These are phyloP conservation scores for Codiaeum variegatum DNA, from an alignment of 441 rosid genomes.

Conservation along the genomic window DNA sequence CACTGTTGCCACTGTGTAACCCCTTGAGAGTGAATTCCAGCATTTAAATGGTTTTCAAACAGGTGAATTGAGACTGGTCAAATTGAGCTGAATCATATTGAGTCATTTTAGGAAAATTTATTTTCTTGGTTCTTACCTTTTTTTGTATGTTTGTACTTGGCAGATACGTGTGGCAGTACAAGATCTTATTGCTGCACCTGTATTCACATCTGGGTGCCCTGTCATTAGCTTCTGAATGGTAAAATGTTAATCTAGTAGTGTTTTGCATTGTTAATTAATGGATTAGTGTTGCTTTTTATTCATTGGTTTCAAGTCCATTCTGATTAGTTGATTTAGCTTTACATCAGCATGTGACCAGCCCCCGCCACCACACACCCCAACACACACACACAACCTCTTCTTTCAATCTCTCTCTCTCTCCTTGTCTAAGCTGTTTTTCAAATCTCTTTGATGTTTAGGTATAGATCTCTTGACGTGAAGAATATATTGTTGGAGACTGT, in stretches of 20 bases:
- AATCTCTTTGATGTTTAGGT: constrained; percentile 41
- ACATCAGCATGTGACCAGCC: too few species aligned
- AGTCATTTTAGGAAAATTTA: not conserved
- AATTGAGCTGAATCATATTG: not conserved
- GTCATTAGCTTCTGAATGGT: constrained; percentile 84
- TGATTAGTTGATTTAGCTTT: not conserved
- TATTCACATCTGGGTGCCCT: constrained; percentile 79
- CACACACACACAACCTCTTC: too few species aligned
- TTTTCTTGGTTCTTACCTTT: constrained; percentile 23
- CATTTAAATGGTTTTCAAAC: not conserved
- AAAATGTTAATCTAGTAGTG: constrained; percentile 18
- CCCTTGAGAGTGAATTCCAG: not conserved
- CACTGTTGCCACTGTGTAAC: not conserved
- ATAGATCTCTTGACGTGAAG: constrained; percentile 92
- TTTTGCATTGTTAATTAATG: constrained; percentile 14
- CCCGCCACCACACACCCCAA: too few species aligned
- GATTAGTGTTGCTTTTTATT: not conserved
- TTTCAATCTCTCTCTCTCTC: not conserved
- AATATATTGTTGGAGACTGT: constrained; percentile 92
- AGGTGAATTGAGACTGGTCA: not conserved
- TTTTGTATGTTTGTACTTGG: constrained; percentile 21
- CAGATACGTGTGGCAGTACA: constrained; percentile 91
- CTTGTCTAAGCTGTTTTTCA: constrained; percentile 8
- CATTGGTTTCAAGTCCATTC: not conserved
- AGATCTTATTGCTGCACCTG: constrained; percentile 80